Percentiles rank a stretch among this genome's conserved stretches.
These are phyloP conservation scores for Quercus parvula DNA, from an alignment of 306 rosid species.

Conservation along the genomic window DNA sequence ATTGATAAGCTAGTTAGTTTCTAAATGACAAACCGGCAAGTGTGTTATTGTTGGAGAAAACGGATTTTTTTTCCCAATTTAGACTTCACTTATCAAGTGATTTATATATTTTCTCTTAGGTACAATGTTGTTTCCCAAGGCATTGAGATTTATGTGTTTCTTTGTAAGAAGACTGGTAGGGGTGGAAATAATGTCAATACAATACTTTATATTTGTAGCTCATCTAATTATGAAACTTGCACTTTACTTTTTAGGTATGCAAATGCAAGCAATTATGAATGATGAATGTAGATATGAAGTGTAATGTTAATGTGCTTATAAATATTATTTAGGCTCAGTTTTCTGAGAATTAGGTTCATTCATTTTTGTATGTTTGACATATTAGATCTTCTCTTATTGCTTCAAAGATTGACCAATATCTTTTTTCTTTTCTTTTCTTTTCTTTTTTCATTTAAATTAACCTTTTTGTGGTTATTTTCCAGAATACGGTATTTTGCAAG, in stretches of 20 bases:
- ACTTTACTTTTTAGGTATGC: too few species aligned
- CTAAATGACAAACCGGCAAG: not conserved
- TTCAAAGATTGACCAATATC: not conserved
- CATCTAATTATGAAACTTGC: too few species aligned
- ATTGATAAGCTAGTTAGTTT: not conserved
- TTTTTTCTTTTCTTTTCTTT: not conserved
- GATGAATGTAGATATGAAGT: not conserved
- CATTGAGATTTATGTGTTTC: too few species aligned
- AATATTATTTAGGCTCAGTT: not conserved
- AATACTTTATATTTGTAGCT: too few species aligned
- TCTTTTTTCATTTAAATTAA: not conserved
- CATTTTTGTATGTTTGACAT: not conserved
- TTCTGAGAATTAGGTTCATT: too few species aligned
- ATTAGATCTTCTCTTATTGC: not conserved
- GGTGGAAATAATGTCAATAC: too few species aligned
- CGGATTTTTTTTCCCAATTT: not conserved
- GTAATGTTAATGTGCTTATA: not conserved
- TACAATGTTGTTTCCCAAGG: not conserved
- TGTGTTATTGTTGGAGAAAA: not conserved
- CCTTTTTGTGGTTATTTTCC: not conserved
- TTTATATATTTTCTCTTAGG: not conserved
- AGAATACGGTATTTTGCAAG: constrained; percentile 47
- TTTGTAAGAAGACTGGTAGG: too few species aligned
- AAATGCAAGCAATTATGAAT: not conserved
- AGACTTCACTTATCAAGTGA: not conserved